Evolutionary conservation across 2,329 filamentous ascomycete genomes (phyloP).

Genomic region (Magnaporthiopsis rhizophila): DNA sequence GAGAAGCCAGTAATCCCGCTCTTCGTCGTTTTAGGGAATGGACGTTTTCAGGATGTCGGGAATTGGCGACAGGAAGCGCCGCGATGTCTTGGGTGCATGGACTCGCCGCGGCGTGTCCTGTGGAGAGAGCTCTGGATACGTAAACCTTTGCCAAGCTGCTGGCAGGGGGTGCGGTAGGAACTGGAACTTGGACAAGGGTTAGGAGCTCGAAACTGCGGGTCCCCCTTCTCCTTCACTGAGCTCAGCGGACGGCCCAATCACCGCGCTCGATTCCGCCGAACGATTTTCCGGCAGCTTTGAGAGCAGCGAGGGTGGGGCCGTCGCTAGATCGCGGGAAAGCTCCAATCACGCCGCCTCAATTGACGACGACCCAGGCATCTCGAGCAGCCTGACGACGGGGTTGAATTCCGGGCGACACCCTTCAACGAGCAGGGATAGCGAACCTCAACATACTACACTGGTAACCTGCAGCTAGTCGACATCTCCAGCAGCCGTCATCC

Average conservation of each 20-base stretch:
- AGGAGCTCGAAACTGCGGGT: not conserved
- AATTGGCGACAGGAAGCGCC: slow-evolving; percentile 4
- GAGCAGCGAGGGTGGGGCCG: not conserved
- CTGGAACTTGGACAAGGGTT: not conserved
- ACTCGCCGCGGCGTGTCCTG: not conserved
- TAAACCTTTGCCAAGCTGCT: slow-evolving; percentile 25
- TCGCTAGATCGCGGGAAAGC: not conserved
- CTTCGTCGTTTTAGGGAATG: not conserved
- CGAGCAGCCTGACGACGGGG: not conserved
- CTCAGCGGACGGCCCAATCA: slow-evolving; percentile 3
- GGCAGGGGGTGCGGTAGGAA: slow-evolving; percentile 7
- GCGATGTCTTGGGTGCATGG: not conserved
- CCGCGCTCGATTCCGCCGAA: not conserved
- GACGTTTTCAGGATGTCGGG: not conserved
- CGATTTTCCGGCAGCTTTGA: slow-evolving; percentile 4
- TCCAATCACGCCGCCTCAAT: not conserved
- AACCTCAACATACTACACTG: no score
- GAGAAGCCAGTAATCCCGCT: not conserved
- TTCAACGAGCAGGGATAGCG: not conserved
- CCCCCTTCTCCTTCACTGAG: not conserved
- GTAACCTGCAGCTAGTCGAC: no score
- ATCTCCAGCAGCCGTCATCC: not conserved
- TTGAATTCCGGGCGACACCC: not conserved
- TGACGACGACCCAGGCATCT: not conserved
- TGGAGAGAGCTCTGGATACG: slow-evolving; percentile 19